Conservation (phyloP, 2,329 filamentous ascomycete species). For the Fusarium vanettenii region DNA sequence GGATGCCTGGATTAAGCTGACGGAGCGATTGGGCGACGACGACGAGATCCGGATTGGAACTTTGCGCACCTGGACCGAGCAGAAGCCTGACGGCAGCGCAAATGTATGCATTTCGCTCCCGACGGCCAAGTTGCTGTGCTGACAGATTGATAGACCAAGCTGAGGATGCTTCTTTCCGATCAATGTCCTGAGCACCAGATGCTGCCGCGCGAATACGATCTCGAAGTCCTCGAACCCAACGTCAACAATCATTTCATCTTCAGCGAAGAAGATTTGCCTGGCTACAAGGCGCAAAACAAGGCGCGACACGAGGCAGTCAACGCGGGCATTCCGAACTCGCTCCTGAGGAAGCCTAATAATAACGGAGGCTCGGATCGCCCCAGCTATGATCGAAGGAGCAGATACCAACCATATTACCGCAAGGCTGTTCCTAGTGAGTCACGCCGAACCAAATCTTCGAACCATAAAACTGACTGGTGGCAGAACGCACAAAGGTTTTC, state of each 20-base stretch:
- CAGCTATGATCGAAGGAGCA: conserved; percentile 57
- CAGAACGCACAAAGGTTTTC: conserved; percentile 82
- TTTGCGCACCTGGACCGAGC: conserved; percentile 69
- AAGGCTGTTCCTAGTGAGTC: conserved; percentile 80
- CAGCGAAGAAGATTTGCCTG: conserved; percentile 88
- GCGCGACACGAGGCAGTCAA: conserved; percentile 66
- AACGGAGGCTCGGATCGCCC: conserved; percentile 54
- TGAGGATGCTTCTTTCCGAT: conserved; percentile 74
- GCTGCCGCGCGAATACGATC: conserved; percentile 89
- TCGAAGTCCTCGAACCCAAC: conserved; percentile 73
- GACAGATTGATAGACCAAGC: conserved; percentile 47
- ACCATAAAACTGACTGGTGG: conserved; percentile 11
- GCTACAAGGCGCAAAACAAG: conserved; percentile 60
- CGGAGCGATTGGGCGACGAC: conserved; percentile 76
- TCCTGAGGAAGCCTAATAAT: conserved; percentile 59
- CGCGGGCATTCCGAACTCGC: conserved; percentile 68
- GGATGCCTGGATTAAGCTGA: conserved; percentile 74
- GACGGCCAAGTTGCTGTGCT: conserved; percentile 5
- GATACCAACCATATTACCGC: conserved; percentile 71
- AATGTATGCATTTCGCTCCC: conserved; percentile 46
- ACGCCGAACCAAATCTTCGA: neutral
- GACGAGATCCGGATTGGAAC: conserved; percentile 86
- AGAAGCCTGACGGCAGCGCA: conserved; percentile 63
- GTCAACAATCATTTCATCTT: conserved; percentile 92
- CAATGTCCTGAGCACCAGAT: conserved; percentile 74